Evolutionary conservation across 2,329 filamentous ascomycete genomes (phyloP).

Genomic region (Metarhizium humberi): DNA sequence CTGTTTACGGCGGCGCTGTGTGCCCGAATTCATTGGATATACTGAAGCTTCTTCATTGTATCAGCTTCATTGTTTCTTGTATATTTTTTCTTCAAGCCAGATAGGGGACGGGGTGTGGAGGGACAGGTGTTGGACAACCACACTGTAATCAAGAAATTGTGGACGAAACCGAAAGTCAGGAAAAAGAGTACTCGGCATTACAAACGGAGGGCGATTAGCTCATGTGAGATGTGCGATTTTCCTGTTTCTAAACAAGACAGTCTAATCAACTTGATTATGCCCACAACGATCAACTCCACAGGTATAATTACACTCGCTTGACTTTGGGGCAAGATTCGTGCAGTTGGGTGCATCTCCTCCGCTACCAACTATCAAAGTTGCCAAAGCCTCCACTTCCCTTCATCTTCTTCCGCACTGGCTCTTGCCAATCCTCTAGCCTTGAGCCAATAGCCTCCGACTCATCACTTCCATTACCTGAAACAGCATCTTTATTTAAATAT

Average conservation of each 20-base stretch:
- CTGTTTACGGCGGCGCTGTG: background rate
- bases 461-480: conserved; percentile 38
- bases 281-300: background rate
- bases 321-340: background rate
- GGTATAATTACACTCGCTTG: background rate
- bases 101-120: no score
- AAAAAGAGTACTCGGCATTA: no score
- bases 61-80: background rate
- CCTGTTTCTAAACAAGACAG: background rate
- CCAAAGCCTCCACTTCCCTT: conserved; percentile 69
- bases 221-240: background rate
- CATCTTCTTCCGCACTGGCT: conserved; percentile 72
- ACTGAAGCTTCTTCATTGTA: background rate
- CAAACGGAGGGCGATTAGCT: no score
- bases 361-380: conserved; percentile 87
- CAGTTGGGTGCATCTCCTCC: background rate
- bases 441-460: conserved; percentile 54
- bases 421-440: conserved; percentile 36
- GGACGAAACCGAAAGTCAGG: background rate
- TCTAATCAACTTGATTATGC: background rate
- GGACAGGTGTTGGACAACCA: background rate
- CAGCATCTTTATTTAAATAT: conserved; percentile 59
- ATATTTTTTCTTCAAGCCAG: background rate
- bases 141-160: background rate
- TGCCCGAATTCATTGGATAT: background rate